Conservation (phyloP, 805 yeast genomes). For the Kregervanrija pseudodelftensis region DNA sequence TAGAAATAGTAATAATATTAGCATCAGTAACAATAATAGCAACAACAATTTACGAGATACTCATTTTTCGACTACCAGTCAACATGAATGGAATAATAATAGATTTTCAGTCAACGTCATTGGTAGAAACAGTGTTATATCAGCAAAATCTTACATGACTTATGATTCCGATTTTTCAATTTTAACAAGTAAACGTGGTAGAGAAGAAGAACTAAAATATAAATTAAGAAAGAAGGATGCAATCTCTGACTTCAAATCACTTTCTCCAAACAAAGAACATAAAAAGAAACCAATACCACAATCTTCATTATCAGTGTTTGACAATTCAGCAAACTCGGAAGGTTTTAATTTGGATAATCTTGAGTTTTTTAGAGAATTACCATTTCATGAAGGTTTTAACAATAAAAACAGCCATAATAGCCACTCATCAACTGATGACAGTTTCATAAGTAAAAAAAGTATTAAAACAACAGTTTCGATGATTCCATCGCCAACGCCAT, state of each 20-base stretch:
- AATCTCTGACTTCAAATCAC: slow-evolving; percentile 38
- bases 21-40: no score
- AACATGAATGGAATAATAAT: background rate
- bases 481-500: slow-evolving; percentile 26
- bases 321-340: no score
- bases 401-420: background rate
- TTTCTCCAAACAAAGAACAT: background rate
- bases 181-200: slow-evolving; percentile 7
- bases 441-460: slow-evolving; percentile 3
- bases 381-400: slow-evolving; percentile 11
- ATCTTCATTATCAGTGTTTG: no score
- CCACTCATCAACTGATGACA: slow-evolving; percentile 1
- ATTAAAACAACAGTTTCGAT: slow-evolving; percentile 20
- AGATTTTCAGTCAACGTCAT: slow-evolving; percentile 22
- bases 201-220: slow-evolving; percentile 8
- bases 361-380: slow-evolving; percentile 17
- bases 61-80: background rate
- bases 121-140: slow-evolving; percentile 32
- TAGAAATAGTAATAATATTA: no score
- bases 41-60: no score
- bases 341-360: no score
- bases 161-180: slow-evolving; percentile 51
- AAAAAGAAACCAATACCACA: background rate
- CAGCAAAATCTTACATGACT: slow-evolving; percentile 44
- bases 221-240: slow-evolving; percentile 43